A percentile compares a stretch with the other conserved stretches of the same genome.
Conservation (phyloP, 768 basidiomycete species). For the Erythrobasidium yunnanense region DNA sequence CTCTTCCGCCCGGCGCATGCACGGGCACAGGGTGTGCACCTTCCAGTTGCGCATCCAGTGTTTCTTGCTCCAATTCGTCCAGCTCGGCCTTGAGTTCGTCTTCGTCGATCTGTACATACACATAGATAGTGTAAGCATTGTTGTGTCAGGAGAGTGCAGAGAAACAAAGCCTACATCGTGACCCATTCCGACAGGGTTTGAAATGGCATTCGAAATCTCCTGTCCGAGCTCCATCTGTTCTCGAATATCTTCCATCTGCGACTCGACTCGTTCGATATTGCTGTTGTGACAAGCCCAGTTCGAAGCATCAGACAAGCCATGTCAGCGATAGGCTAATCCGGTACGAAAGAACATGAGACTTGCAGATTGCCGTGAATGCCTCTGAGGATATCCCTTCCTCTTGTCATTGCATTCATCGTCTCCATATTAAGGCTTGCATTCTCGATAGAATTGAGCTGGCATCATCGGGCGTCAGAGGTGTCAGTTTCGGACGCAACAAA, state of each 20-base stretch:
- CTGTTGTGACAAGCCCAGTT: constrained; percentile 43
- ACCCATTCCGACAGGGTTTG: constrained; percentile 55
- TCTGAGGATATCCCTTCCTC: constrained; percentile 76
- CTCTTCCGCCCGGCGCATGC: constrained; percentile 57
- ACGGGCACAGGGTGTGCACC: constrained; percentile 82
- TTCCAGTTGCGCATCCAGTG: constrained; percentile 68
- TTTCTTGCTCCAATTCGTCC: constrained; percentile 75
- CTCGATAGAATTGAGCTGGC: constrained; percentile 77
- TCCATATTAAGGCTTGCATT: constrained; percentile 95
- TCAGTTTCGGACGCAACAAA: not conserved
- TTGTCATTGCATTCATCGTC: constrained; percentile 96
- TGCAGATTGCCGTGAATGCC: constrained; percentile 81
- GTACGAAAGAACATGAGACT: constrained; percentile 43
- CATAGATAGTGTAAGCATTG: not conserved
- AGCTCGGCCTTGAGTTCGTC: constrained; percentile 69
- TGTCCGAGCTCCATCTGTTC: constrained; percentile 86
- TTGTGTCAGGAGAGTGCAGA: not conserved
- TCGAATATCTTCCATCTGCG: constrained; percentile 71
- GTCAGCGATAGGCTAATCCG: too few species aligned
- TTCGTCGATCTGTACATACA: constrained; percentile 44
- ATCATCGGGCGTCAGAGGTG: not conserved
- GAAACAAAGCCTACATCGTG: constrained; percentile 50
- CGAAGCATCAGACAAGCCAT: not conserved
- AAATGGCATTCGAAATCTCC: constrained; percentile 82
- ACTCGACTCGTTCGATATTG: constrained; percentile 76